Evolutionary conservation across 805 yeast species (phyloP).

Genomic region (Metschnikowia vanudenii): DNA sequence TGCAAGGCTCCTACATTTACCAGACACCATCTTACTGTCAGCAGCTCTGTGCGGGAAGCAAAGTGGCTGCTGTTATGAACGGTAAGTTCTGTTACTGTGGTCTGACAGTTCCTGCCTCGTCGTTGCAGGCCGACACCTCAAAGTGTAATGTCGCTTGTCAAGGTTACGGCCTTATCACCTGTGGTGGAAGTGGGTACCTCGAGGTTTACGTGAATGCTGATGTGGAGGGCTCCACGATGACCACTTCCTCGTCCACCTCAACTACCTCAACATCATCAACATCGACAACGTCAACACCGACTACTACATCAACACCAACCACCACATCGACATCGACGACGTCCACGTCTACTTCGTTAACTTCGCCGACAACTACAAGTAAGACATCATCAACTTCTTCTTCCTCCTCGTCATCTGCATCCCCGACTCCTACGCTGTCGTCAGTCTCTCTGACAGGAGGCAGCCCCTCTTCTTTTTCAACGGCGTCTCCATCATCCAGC

Average conservation of each 20-base stretch:
- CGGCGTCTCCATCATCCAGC: neutral
- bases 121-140: slow-evolving; percentile 12
- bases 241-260: slow-evolving; percentile 12
- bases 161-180: slow-evolving; percentile 61
- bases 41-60: slow-evolving; percentile 39
- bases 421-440: slow-evolving; percentile 3
- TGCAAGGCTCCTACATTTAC: slow-evolving; percentile 48
- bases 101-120: slow-evolving; percentile 34
- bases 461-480: too few relatives aligned
- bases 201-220: slow-evolving; percentile 43
- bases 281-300: too few relatives aligned
- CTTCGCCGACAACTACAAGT: slow-evolving; percentile 7
- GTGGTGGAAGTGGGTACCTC: slow-evolving; percentile 51
- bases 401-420: slow-evolving; percentile 13
- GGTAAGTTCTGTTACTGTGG: slow-evolving; percentile 73
- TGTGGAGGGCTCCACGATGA: slow-evolving; percentile 20
- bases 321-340: too few relatives aligned
- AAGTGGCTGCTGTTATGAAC: slow-evolving; percentile 37
- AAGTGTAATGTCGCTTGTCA: slow-evolving; percentile 42
- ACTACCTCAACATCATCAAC: slow-evolving; percentile 11
- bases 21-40: slow-evolving; percentile 64
- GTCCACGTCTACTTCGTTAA: too few relatives aligned
- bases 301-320: too few relatives aligned
- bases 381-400: slow-evolving; percentile 5
- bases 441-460: too few relatives aligned